Conservation (phyloP, 257 asterid genomes). For the Mentha longifolia region DNA sequence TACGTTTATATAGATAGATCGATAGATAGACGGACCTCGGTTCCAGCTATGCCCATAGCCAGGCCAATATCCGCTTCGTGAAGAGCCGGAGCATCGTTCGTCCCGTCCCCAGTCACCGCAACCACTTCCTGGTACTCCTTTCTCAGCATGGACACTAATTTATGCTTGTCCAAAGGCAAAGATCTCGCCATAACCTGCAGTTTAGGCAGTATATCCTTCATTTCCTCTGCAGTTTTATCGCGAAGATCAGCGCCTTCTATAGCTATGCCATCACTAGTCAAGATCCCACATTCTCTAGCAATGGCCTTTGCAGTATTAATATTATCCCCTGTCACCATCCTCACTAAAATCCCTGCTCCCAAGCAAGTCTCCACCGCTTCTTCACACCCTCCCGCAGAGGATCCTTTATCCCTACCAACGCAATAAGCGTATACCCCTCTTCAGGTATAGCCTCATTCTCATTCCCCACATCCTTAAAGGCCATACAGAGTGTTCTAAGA, state of each 20-base stretch:
- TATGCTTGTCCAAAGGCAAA: constrained; percentile 76
- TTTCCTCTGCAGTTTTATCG: constrained; percentile 54
- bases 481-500: constrained; percentile 77
- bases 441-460: constrained; percentile 54
- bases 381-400: constrained; percentile 81
- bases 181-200: constrained; percentile 89
- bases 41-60: constrained; percentile 68
- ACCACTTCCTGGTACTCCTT: constrained; percentile 68
- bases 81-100: constrained; percentile 65
- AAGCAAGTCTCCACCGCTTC: constrained; percentile 78
- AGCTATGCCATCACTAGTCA: constrained; percentile 70
- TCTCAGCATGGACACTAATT: constrained; percentile 63
- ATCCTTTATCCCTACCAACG: constrained; percentile 76
- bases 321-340: constrained; percentile 92
- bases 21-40: constrained; percentile 43
- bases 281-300: constrained; percentile 83
- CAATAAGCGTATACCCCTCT: constrained; percentile 59
- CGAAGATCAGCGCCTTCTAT: constrained; percentile 78
- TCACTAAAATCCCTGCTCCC: constrained; percentile 70
- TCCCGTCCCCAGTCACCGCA: constrained; percentile 70
- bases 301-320: constrained; percentile 84
- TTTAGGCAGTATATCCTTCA: constrained; percentile 64
- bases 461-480: constrained; percentile 48
- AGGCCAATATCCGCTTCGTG: constrained; percentile 67
- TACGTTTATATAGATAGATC: too few relatives aligned